Conservation (phyloP, 805 yeast genomes). For the Candida yuanshanica region DNA sequence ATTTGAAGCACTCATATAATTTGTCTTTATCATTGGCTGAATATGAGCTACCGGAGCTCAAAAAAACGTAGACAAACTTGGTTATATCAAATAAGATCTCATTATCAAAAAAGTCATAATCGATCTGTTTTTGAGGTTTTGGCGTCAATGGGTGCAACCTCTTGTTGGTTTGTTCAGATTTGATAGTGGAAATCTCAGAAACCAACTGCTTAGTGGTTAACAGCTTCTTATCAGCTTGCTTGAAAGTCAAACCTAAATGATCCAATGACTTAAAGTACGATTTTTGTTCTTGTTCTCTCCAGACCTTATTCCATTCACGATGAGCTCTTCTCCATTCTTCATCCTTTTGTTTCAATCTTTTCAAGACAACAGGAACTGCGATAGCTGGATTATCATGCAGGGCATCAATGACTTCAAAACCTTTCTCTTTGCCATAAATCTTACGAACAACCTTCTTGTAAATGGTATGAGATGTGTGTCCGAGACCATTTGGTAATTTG, state of each 20-base stretch:
- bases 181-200: slow-evolving; percentile 87
- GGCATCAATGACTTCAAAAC: slow-evolving; percentile 94
- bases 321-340: slow-evolving; percentile 99
- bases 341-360: slow-evolving; percentile 92
- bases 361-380: slow-evolving; percentile 89
- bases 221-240: slow-evolving; percentile 91
- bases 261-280: slow-evolving; percentile 91
- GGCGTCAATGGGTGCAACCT: slow-evolving; percentile 83
- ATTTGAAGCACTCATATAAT: slow-evolving; percentile 61
- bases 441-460: slow-evolving; percentile 91
- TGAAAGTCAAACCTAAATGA: slow-evolving; percentile 92
- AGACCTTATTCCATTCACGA: slow-evolving; percentile 96
- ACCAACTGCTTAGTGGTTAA: slow-evolving; percentile 85
- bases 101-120: slow-evolving; percentile 57
- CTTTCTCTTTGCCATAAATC: slow-evolving; percentile 89
- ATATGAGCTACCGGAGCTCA: slow-evolving; percentile 65
- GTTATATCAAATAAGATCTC: slow-evolving; percentile 71
- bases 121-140: slow-evolving; percentile 70
- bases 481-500: slow-evolving; percentile 88
- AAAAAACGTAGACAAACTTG: slow-evolving; percentile 58
- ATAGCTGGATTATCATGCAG: slow-evolving; percentile 92
- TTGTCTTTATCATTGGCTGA: slow-evolving; percentile 78
- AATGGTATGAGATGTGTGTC: slow-evolving; percentile 85
- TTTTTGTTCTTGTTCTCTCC: slow-evolving; percentile 97
- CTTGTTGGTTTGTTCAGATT: slow-evolving; percentile 86